These are phyloP conservation scores for Lachnum nothofagi DNA, from an alignment of 2,329 filamentous ascomycete species.

Conservation along the genomic window DNA sequence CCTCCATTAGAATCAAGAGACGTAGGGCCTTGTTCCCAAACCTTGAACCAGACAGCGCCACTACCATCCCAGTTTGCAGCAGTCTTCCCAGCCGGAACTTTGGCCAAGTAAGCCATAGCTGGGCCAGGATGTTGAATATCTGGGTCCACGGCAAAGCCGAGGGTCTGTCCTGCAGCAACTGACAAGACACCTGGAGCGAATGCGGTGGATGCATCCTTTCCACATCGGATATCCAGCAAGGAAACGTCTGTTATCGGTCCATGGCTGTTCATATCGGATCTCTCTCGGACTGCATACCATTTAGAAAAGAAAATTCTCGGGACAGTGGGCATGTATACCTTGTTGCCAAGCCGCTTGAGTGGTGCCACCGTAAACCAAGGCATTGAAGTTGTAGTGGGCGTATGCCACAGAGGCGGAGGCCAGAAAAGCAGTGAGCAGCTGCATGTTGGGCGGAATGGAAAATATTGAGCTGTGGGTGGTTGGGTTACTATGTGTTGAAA, in stretches of 20 bases:
- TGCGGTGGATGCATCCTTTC: slow-evolving; percentile 2
- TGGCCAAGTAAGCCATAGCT: slow-evolving; percentile 8
- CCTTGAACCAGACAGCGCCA: slow-evolving; percentile 27
- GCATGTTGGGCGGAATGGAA: neutral
- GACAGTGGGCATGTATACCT: neutral
- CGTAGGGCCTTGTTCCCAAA: slow-evolving; percentile 33
- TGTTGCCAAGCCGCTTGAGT: slow-evolving; percentile 4
- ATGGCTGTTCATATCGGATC: slow-evolving; percentile 3
- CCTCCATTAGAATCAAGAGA: neutral
- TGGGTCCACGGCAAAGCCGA: slow-evolving; percentile 23
- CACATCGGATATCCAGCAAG: slow-evolving; percentile 6
- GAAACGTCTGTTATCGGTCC: slow-evolving; percentile 3
- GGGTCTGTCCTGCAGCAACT: slow-evolving; percentile 1
- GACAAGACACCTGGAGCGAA: slow-evolving; percentile 3
- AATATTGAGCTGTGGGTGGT: neutral
- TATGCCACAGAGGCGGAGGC: slow-evolving; percentile 5
- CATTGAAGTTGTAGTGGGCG: slow-evolving; percentile 7
- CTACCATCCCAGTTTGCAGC: slow-evolving; percentile 14
- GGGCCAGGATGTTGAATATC: slow-evolving; percentile 36
- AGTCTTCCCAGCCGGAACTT: slow-evolving; percentile 11
- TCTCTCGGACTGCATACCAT: neutral
- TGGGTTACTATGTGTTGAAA: neutral
- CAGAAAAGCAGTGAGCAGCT: slow-evolving; percentile 1
- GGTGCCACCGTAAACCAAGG: slow-evolving; percentile 6
- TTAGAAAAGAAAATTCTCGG: neutral